phyloP scores from a whole-genome alignment of 2,329 filamentous ascomycete species.

The Helotiales sp. region DNA sequence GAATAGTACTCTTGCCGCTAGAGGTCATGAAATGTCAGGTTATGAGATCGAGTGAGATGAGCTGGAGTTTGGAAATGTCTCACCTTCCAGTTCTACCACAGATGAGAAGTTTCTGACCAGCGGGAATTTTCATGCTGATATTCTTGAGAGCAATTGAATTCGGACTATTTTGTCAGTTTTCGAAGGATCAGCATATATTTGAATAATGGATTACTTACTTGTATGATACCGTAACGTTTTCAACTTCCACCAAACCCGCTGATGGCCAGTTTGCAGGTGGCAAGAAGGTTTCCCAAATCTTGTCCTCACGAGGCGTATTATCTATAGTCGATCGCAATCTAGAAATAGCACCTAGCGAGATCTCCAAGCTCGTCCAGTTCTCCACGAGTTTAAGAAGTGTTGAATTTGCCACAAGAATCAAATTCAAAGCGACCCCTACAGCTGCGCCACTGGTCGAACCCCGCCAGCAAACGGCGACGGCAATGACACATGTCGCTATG shows the following conservation, averaged over 20 bases:
- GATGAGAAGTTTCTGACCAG: slow-evolving; percentile 55
- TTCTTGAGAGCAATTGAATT: slow-evolving; percentile 19
- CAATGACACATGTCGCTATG: slow-evolving; percentile 41
- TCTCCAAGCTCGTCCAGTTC: slow-evolving; percentile 62
- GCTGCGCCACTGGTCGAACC: not conserved
- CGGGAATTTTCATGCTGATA: slow-evolving; percentile 26
- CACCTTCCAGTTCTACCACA: slow-evolving; percentile 47
- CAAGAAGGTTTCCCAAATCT: slow-evolving; percentile 8
- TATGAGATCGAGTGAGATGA: not conserved
- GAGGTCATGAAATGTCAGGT: not conserved
- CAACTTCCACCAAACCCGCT: slow-evolving; percentile 38
- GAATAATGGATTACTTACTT: no score
- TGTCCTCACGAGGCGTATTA: slow-evolving; percentile 44
- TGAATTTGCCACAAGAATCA: slow-evolving; percentile 45
- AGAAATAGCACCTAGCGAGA: slow-evolving; percentile 59
- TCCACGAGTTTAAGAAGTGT: slow-evolving; percentile 50
- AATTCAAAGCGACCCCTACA: slow-evolving; percentile 43
- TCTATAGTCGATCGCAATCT: slow-evolving; percentile 56
- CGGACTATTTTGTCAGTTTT: slow-evolving; percentile 3
- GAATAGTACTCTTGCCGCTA: slow-evolving; percentile 53
- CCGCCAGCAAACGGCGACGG: not conserved
- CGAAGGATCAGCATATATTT: no score
- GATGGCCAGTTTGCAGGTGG: slow-evolving; percentile 41
- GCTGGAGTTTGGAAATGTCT: not conserved
- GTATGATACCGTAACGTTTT: slow-evolving; percentile 38